Evolutionary conservation across 140 eudicot genomes (phyloP).

Genomic region (Ambrosia hybrid): DNA sequence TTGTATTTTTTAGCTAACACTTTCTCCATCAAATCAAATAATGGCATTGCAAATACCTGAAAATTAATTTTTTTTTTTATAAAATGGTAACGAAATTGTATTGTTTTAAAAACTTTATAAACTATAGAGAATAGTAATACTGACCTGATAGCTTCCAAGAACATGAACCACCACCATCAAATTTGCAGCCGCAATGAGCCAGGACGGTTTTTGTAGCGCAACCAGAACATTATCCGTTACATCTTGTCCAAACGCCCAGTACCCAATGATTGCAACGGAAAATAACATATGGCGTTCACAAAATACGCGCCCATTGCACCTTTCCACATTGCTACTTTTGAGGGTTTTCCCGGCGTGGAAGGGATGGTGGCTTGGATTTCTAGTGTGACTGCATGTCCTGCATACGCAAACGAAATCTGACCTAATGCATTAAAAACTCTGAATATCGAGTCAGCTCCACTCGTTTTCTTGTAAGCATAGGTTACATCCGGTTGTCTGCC

Average conservation of each 20-base stretch:
- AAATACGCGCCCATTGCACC: constrained; percentile 84
- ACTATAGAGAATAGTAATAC: too few relatives aligned
- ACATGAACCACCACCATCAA: constrained; percentile 95
- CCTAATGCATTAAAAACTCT: constrained; percentile 86
- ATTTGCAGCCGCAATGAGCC: constrained; percentile 97
- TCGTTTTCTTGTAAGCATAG: constrained; percentile 73
- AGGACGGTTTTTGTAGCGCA: constrained; percentile 67
- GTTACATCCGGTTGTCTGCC: constrained; percentile 69
- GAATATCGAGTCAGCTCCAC: constrained; percentile 57
- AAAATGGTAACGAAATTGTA: neutral
- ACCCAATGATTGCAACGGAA: constrained; percentile 92
- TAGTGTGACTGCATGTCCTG: constrained; percentile 87
- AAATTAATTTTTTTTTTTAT: neutral
- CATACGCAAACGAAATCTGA: constrained; percentile 81
- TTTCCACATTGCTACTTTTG: constrained; percentile 82
- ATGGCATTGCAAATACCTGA: constrained; percentile 95
- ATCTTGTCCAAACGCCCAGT: constrained; percentile 91
- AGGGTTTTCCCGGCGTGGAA: constrained; percentile 82
- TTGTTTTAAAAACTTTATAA: neutral
- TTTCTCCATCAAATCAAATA: constrained; percentile 70
- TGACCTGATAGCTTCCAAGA: constrained; percentile 94
- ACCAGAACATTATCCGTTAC: constrained; percentile 85
- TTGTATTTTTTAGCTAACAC: constrained; percentile 38
- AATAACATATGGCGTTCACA: constrained; percentile 74
- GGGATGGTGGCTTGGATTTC: constrained; percentile 98